Conservation (phyloP, 768 basidiomycete genomes). For the Rhizopogon sp. region DNA sequence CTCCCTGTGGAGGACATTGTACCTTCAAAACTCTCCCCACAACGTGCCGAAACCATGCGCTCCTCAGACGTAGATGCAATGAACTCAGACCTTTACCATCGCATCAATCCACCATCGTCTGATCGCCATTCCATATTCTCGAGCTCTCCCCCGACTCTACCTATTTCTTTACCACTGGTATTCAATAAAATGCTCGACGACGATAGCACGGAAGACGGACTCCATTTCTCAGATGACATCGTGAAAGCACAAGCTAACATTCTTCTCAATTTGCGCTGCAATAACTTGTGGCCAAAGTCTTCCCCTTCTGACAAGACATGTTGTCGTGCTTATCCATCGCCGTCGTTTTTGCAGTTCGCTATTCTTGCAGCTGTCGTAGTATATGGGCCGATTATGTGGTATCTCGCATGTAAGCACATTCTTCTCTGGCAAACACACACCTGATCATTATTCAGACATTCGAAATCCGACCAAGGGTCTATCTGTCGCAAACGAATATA, state of each 20-base stretch:
- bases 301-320: slow-evolving; percentile 75
- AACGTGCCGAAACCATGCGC: slow-evolving; percentile 65
- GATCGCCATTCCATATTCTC: slow-evolving; percentile 26
- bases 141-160: slow-evolving; percentile 15
- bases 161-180: slow-evolving; percentile 63
- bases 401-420: slow-evolving; percentile 27
- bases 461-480: slow-evolving; percentile 9
- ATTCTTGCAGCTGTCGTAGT: slow-evolving; percentile 43
- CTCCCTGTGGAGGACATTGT: slow-evolving; percentile 74
- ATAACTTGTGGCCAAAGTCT: slow-evolving; percentile 56
- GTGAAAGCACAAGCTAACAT: slow-evolving; percentile 70
- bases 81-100: slow-evolving; percentile 80
- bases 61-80: slow-evolving; percentile 83
- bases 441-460: slow-evolving; percentile 12
- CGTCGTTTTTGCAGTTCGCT: slow-evolving; percentile 50
- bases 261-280: slow-evolving; percentile 78
- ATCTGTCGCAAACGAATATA: slow-evolving; percentile 11
- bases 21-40: slow-evolving; percentile 56
- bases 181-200: slow-evolving; percentile 79
- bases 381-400: slow-evolving; percentile 46
- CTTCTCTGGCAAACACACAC: slow-evolving; percentile 6
- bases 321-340: slow-evolving; percentile 72
- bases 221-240: slow-evolving; percentile 69
- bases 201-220: slow-evolving; percentile 75
- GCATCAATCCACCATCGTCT: slow-evolving; percentile 39